Evolutionary conservation across 2,329 filamentous ascomycete species (phyloP).

Genomic region (Microdochium trichocladiopsis): DNA sequence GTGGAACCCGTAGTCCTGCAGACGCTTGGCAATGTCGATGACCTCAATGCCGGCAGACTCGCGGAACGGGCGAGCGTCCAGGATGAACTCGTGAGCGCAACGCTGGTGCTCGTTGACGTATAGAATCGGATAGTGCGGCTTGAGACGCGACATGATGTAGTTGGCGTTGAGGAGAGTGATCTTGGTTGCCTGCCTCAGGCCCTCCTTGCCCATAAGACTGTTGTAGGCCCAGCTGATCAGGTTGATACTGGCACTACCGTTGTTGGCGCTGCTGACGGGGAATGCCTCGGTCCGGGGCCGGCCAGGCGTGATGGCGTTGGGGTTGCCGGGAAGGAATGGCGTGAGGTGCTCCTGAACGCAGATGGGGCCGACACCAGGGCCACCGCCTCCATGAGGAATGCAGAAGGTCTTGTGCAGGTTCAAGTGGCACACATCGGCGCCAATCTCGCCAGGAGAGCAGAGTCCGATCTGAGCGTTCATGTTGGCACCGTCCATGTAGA

Average conservation of each 20-base stretch:
- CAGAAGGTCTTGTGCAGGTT: constrained; percentile 99
- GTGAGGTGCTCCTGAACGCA: constrained; percentile 79
- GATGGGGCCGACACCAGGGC: constrained; percentile 89
- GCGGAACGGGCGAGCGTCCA: constrained; percentile 81
- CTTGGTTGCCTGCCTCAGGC: constrained; percentile 83
- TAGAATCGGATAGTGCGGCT: constrained; percentile 81
- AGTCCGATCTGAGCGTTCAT: constrained; percentile 98
- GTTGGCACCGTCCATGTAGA: constrained; percentile 98
- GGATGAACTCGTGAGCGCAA: constrained; percentile 96
- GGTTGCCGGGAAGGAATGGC: constrained; percentile 61
- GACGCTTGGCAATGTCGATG: constrained; percentile 91
- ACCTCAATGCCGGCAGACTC: constrained; percentile 78
- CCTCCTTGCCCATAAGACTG: constrained; percentile 80
- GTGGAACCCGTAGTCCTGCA: constrained; percentile 97
- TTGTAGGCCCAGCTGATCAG: constrained; percentile 96
- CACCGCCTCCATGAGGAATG: constrained; percentile 92
- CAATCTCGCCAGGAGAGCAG: constrained; percentile 90
- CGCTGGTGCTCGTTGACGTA: constrained; percentile 85
- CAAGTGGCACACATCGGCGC: constrained; percentile 92
- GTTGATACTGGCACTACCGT: constrained; percentile 84
- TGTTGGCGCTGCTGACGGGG: constrained; percentile 75
- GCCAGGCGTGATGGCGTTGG: constrained; percentile 33
- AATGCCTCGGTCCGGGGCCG: background rate
- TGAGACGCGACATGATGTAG: constrained; percentile 85
- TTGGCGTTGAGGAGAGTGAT: constrained; percentile 94